Percentiles rank a stretch among this genome's conserved stretches.
These are phyloP conservation scores for Gymnopilus junonius DNA, from an alignment of 768 basidiomycete species.

Conservation along the genomic window DNA sequence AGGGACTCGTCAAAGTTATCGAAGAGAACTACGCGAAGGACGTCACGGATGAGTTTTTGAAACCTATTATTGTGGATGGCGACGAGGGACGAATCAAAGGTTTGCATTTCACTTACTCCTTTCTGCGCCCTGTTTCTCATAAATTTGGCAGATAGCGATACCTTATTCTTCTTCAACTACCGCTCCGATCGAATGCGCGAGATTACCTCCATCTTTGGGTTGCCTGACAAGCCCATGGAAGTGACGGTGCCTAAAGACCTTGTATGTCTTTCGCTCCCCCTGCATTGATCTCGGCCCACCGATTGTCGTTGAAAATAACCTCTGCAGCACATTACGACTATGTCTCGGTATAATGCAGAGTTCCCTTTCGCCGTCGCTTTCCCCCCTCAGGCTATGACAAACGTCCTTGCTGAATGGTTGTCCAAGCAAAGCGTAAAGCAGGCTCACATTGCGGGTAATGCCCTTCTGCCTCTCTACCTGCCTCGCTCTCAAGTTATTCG, in stretches of 20 bases:
- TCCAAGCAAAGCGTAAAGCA: constrained; percentile 80
- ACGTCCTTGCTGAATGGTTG: constrained; percentile 94
- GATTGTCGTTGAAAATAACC: constrained; percentile 27
- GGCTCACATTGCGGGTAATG: constrained; percentile 81
- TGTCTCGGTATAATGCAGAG: constrained; percentile 92
- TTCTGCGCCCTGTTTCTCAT: neutral
- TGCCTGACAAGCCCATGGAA: constrained; percentile 84
- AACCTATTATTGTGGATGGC: constrained; percentile 89
- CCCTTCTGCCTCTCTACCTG: neutral
- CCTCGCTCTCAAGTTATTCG: neutral
- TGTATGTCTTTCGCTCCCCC: constrained; percentile 43
- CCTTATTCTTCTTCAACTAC: constrained; percentile 97
- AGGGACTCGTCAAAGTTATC: constrained; percentile 67
- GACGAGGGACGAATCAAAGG: constrained; percentile 82
- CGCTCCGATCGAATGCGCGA: constrained; percentile 97
- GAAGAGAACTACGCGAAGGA: constrained; percentile 82
- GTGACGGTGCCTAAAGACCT: constrained; percentile 80
- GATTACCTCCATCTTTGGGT: constrained; percentile 79
- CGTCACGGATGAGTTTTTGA: constrained; percentile 94
- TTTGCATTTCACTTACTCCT: constrained; percentile 32
- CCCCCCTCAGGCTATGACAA: constrained; percentile 93
- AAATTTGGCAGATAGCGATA: constrained; percentile 68
- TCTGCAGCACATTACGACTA: constrained; percentile 76
- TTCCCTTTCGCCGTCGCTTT: constrained; percentile 91
- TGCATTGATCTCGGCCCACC: neutral